Evolutionary conservation across 2,329 filamentous ascomycete genomes (phyloP).

Genomic region (Zelopaecilomyces penicillatus): DNA sequence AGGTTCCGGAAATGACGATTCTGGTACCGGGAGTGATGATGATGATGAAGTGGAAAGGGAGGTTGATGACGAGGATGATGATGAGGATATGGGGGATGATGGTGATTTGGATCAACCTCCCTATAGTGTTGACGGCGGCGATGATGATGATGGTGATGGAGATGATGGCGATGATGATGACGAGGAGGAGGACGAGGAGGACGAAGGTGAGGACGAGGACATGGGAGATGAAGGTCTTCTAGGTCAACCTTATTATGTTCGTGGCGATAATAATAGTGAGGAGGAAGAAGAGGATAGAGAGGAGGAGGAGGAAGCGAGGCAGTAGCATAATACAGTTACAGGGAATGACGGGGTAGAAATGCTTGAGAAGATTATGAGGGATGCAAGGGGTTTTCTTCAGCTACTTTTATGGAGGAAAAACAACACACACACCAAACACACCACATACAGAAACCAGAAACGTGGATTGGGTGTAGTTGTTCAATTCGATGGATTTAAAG

Average conservation of each 20-base stretch:
- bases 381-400: not conserved
- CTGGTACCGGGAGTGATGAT: slow-evolving; percentile 4
- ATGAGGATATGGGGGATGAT: slow-evolving; percentile 18
- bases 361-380: no score
- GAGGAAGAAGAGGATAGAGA: slow-evolving; percentile 15
- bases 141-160: slow-evolving; percentile 16
- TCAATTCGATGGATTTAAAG: no score
- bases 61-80: slow-evolving; percentile 14
- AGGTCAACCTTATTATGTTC: no score
- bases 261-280: slow-evolving; percentile 3
- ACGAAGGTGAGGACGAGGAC: slow-evolving; percentile 16
- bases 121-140: not conserved
- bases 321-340: no score
- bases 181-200: slow-evolving; percentile 16
- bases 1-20: slow-evolving; percentile 4
- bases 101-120: slow-evolving; percentile 5
- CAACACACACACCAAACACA: no score
- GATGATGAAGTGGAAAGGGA: slow-evolving; percentile 17
- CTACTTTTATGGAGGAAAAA: not conserved
- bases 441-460: no score
- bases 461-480: no score
- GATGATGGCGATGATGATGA: slow-evolving; percentile 19
- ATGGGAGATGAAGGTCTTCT: slow-evolving; percentile 8
- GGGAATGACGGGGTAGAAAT: no score
- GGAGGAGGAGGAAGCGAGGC: slow-evolving; percentile 6